A percentile compares a stretch with the other conserved stretches of the same genome.
phyloP scores from a whole-genome alignment of 306 rosid genomes.

The Oemleria cerasiformis region DNA sequence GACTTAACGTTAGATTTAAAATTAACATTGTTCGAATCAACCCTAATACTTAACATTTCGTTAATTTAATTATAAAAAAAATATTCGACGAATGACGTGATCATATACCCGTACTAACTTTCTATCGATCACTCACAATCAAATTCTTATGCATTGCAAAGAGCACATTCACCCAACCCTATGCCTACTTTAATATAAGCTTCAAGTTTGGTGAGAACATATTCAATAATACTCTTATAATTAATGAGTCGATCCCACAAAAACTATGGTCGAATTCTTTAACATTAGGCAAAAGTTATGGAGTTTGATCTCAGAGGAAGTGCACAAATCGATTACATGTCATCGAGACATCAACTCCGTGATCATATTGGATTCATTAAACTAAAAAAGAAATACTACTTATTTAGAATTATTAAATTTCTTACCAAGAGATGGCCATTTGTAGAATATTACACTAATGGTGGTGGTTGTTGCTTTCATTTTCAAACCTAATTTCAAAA shows the following conservation, averaged over 20 bases:
- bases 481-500: background rate
- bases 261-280: background rate
- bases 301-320: background rate
- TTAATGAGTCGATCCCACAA: background rate
- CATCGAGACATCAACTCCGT: background rate
- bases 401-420: background rate
- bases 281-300: background rate
- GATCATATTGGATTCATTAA: too few relatives aligned
- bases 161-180: too few relatives aligned
- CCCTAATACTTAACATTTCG: too few relatives aligned
- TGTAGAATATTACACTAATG: background rate
- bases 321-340: background rate
- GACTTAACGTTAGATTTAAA: too few relatives aligned
- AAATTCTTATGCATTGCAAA: too few relatives aligned
- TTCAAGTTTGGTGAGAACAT: background rate
- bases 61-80: too few relatives aligned
- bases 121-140: too few relatives aligned
- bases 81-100: too few relatives aligned
- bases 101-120: too few relatives aligned
- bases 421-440: background rate
- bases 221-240: conserved; percentile 2
- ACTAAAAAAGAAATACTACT: background rate
- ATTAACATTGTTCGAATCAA: too few relatives aligned
- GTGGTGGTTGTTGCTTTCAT: conserved; percentile 1
- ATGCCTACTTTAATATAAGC: background rate